A percentile compares a stretch with the other conserved stretches of the same genome.
Conservation (phyloP, 2,329 filamentous ascomycete genomes). For the Cercospora sp. region DNA sequence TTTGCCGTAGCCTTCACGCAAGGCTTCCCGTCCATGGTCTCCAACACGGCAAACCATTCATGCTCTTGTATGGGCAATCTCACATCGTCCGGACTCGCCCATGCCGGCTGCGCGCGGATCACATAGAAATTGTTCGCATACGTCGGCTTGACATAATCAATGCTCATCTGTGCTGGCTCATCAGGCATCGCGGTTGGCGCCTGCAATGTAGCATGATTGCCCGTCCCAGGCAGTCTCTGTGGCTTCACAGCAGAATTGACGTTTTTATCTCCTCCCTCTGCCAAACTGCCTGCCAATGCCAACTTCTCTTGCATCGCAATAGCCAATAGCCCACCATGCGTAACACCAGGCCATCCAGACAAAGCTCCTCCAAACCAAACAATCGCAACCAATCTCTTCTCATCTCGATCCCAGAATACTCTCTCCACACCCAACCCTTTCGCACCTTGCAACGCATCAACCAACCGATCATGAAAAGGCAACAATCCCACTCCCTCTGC, state of each 20-base stretch:
- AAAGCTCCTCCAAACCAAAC: slow-evolving; percentile 66
- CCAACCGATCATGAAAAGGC: slow-evolving; percentile 27
- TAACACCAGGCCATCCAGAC: slow-evolving; percentile 68
- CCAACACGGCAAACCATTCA: slow-evolving; percentile 57
- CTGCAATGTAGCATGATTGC: slow-evolving; percentile 36
- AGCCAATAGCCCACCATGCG: slow-evolving; percentile 69
- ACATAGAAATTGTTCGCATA: slow-evolving; percentile 64
- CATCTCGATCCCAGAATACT: slow-evolving; percentile 62
- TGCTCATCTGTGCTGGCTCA: slow-evolving; percentile 44
- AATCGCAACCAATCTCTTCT: slow-evolving; percentile 62
- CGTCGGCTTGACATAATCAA: slow-evolving; percentile 65
- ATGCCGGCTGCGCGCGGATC: slow-evolving; percentile 51
- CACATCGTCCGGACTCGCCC: slow-evolving; percentile 26
- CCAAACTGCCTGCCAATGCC: slow-evolving; percentile 64
- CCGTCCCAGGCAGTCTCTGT: slow-evolving; percentile 36
- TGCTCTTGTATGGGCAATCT: slow-evolving; percentile 28
- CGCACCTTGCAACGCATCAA: slow-evolving; percentile 41
- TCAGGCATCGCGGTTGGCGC: slow-evolving; percentile 13
- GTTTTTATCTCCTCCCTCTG: slow-evolving; percentile 16
- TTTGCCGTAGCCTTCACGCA: slow-evolving; percentile 55
- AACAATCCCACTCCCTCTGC: slow-evolving; percentile 16
- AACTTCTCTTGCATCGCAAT: slow-evolving; percentile 70
- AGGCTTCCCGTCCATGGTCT: slow-evolving; percentile 55
- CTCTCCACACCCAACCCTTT: slow-evolving; percentile 54
- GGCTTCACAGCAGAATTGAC: slow-evolving; percentile 31